These are phyloP conservation scores for Macadamia tetraphylla DNA, from an alignment of 164 flowering plant genomes.

Conservation along the genomic window DNA sequence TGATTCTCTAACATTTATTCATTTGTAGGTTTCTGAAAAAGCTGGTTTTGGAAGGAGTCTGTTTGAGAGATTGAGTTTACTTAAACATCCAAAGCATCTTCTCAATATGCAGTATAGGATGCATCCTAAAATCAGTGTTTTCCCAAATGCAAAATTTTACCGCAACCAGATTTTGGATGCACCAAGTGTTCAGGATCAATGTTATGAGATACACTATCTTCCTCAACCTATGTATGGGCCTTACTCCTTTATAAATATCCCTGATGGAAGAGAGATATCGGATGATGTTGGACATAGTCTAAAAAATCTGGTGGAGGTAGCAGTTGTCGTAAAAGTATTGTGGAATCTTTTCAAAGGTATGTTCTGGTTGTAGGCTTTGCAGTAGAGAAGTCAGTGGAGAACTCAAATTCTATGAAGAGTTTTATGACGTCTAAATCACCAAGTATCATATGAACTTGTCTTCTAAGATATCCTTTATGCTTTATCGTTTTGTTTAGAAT, in stretches of 20 bases:
- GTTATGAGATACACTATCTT: slow-evolving; percentile 26
- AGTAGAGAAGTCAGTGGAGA: too few species aligned
- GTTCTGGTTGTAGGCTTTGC: too few species aligned
- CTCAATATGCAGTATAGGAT: slow-evolving; percentile 48
- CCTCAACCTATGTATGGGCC: slow-evolving; percentile 37
- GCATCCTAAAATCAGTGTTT: slow-evolving; percentile 54
- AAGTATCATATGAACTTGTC: too few species aligned
- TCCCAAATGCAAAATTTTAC: slow-evolving; percentile 45
- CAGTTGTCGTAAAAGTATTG: slow-evolving; percentile 26
- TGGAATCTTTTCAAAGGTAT: slow-evolving; percentile 32
- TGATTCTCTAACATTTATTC: background rate
- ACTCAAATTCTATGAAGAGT: too few species aligned
- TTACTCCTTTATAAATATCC: slow-evolving; percentile 38
- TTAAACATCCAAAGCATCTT: slow-evolving; percentile 34
- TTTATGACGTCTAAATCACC: too few species aligned
- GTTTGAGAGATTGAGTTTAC: slow-evolving; percentile 33
- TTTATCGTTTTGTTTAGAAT: too few species aligned
- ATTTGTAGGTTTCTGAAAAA: slow-evolving; percentile 20
- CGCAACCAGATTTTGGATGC: slow-evolving; percentile 26
- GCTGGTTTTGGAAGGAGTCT: slow-evolving; percentile 57
- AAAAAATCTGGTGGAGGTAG: slow-evolving; percentile 39
- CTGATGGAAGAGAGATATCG: slow-evolving; percentile 25
- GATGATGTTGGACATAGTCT: slow-evolving; percentile 19
- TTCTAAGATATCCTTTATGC: too few species aligned
- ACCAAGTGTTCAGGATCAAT: slow-evolving; percentile 19